These are phyloP conservation scores for Melanogaster broomeanus DNA, from an alignment of 768 basidiomycete species.

Conservation along the genomic window DNA sequence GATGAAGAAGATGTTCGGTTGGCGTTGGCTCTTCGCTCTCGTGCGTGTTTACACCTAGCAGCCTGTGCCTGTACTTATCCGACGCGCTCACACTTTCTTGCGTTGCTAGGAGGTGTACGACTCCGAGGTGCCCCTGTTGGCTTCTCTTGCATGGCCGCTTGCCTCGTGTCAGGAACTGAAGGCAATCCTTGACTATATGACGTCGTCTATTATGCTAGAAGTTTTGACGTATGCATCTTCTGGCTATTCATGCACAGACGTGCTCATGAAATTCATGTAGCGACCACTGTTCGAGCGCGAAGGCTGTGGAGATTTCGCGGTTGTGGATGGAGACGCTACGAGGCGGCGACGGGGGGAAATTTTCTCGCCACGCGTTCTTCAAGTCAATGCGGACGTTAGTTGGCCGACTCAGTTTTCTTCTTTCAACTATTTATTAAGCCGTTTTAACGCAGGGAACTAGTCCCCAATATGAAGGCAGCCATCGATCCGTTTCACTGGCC, in stretches of 20 bases:
- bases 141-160: constrained; percentile 24
- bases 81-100: neutral
- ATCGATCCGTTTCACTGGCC: constrained; percentile 30
- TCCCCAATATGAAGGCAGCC: constrained; percentile 22
- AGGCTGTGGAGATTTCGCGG: constrained; percentile 12
- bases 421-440: neutral
- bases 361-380: constrained; percentile 22
- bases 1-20: constrained; percentile 22
- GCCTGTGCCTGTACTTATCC: no score
- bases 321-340: constrained; percentile 25
- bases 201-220: constrained; percentile 31
- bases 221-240: constrained; percentile 24
- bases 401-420: no score
- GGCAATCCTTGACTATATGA: constrained; percentile 30
- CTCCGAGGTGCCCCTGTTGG: constrained; percentile 27
- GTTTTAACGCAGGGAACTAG: constrained; percentile 18
- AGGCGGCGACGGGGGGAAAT: constrained; percentile 15
- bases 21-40: constrained; percentile 20
- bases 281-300: constrained; percentile 26
- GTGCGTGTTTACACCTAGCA: constrained; percentile 9
- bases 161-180: constrained; percentile 22
- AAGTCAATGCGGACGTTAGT: constrained; percentile 26
- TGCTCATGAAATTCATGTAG: constrained; percentile 9
- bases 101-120: constrained; percentile 24
- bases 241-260: neutral